Conservation (phyloP, 306 rosid genomes). For the Prunus salicina region DNA sequence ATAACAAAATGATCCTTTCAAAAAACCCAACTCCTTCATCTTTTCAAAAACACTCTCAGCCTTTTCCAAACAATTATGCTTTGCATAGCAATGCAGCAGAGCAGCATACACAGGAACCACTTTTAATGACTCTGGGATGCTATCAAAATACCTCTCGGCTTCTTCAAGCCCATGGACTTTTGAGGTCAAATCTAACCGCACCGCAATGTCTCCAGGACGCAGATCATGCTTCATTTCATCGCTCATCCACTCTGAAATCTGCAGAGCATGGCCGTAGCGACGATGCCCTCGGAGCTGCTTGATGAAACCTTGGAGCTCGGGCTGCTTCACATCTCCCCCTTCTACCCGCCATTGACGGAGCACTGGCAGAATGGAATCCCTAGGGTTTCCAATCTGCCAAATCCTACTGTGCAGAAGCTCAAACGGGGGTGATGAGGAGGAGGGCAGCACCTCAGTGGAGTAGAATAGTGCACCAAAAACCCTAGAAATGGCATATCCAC, state of each 20-base stretch:
- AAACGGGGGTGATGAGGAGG: too few relatives aligned
- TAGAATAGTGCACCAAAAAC: slow-evolving; percentile 19
- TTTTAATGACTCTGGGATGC: slow-evolving; percentile 33
- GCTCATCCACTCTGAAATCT: too few relatives aligned
- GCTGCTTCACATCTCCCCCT: too few relatives aligned
- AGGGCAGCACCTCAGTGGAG: slow-evolving; percentile 11
- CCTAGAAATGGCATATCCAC: slow-evolving; percentile 6
- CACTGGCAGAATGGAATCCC: too few relatives aligned
- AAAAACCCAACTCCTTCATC: slow-evolving; percentile 36
- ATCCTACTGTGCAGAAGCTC: too few relatives aligned
- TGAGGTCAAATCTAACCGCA: slow-evolving; percentile 34
- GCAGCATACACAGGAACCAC: slow-evolving; percentile 42
- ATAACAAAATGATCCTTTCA: slow-evolving; percentile 20
- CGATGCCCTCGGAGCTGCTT: neutral
- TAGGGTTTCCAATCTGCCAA: too few relatives aligned
- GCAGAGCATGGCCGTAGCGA: too few relatives aligned
- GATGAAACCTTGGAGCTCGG: too few relatives aligned
- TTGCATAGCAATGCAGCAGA: slow-evolving; percentile 47
- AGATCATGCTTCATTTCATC: neutral
- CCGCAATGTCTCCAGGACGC: neutral
- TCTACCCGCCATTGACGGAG: too few relatives aligned
- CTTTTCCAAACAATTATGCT: slow-evolving; percentile 44
- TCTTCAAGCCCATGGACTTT: slow-evolving; percentile 52
- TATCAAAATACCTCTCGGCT: slow-evolving; percentile 50
- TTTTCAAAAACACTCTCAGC: slow-evolving; percentile 54